These are phyloP conservation scores for Eragrostis curvula DNA, from an alignment of 176 grass and related monocot genomes.

Conservation along the genomic window DNA sequence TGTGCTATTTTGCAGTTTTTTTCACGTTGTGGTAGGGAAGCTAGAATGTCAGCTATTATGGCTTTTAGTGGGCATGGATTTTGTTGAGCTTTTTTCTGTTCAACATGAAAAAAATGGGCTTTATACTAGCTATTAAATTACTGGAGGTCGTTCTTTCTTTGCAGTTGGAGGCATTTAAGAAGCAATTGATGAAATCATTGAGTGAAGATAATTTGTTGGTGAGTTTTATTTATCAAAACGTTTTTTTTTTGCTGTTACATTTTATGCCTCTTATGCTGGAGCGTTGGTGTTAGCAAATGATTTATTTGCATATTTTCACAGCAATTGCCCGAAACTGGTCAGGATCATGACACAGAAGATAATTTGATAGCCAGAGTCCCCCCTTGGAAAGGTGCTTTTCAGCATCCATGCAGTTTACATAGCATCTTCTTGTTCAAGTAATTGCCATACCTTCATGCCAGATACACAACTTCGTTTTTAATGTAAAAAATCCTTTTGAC, in stretches of 20 bases:
- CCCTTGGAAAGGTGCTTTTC: conserved; percentile 63
- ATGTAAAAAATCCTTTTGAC: conserved; percentile 3
- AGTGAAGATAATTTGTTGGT: conserved; percentile 78
- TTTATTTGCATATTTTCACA: conserved; percentile 46
- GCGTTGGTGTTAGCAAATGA: conserved; percentile 23
- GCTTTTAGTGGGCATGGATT: neutral
- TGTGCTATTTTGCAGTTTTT: conserved; percentile 9
- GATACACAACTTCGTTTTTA: conserved; percentile 29
- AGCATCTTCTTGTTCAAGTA: conserved; percentile 17
- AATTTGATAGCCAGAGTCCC: conserved; percentile 46
- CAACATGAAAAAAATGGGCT: neutral
- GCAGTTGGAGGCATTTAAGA: conserved; percentile 96
- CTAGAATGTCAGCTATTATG: conserved; percentile 6
- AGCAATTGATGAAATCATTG: conserved; percentile 86
- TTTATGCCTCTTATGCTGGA: neutral
- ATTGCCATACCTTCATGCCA: neutral
- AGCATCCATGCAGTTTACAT: conserved; percentile 21
- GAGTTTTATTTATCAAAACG: conserved; percentile 38
- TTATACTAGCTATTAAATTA: conserved; percentile 1
- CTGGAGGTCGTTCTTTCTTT: conserved; percentile 16
- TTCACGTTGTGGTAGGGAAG: neutral
- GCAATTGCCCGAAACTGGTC: conserved; percentile 68
- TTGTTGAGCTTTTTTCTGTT: conserved; percentile 15
- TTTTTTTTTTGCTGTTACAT: conserved; percentile 14
- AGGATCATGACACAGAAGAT: conserved; percentile 47